Percentiles rank a stretch among this genome's conserved stretches.
Evolutionary conservation across 176 grass and related monocot genomes (phyloP).

Genomic region (Carex parvula): DNA sequence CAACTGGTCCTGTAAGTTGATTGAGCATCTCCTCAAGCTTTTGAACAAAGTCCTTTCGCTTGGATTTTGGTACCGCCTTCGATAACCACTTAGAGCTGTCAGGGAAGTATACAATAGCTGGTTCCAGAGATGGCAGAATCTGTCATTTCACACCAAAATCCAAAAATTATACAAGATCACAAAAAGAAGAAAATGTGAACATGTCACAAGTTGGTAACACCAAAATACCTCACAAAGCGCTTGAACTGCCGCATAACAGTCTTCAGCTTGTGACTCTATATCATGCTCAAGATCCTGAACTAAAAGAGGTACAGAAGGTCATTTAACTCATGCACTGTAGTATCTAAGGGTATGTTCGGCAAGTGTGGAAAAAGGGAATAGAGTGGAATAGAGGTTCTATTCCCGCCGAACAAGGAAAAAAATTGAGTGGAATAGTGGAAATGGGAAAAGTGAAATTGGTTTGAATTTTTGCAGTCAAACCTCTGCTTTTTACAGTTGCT

Average conservation of each 20-base stretch:
- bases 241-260: slow-evolving; percentile 79
- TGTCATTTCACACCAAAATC: slow-evolving; percentile 28
- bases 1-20: slow-evolving; percentile 61
- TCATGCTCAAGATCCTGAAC: slow-evolving; percentile 90
- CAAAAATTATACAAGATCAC: slow-evolving; percentile 2
- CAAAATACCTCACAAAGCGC: slow-evolving; percentile 76
- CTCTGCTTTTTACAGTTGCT: too few relatives aligned
- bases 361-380: too few relatives aligned
- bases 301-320: slow-evolving; percentile 37
- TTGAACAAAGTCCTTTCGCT: slow-evolving; percentile 60
- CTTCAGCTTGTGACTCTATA: slow-evolving; percentile 74
- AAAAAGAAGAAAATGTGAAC: slow-evolving; percentile 1
- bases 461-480: too few relatives aligned
- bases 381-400: too few relatives aligned
- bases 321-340: slow-evolving; percentile 17
- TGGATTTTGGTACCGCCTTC: slow-evolving; percentile 71
- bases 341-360: slow-evolving; percentile 22
- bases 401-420: too few relatives aligned
- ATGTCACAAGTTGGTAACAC: neutral
- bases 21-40: slow-evolving; percentile 74
- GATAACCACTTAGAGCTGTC: slow-evolving; percentile 83
- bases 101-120: slow-evolving; percentile 90
- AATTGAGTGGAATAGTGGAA: too few relatives aligned
- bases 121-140: slow-evolving; percentile 68
- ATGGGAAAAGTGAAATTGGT: too few relatives aligned